Percentiles rank a stretch among this genome's conserved stretches.
Conservation (phyloP, 495 filamentous ascomycete species). For the Tuber borchii region DNA sequence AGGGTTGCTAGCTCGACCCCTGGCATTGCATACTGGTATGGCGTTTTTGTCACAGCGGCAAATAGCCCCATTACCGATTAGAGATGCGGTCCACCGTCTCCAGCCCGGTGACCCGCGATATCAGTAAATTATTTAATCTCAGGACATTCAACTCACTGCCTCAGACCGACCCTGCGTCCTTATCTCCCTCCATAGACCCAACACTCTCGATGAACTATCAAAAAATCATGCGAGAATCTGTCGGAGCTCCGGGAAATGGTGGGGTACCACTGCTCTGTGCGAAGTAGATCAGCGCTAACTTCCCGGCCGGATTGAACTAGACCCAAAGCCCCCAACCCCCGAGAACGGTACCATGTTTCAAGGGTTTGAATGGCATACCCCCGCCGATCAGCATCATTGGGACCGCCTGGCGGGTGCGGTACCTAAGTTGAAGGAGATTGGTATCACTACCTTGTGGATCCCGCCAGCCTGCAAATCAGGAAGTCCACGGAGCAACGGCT, state of each 20-base stretch:
- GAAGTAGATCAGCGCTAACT: background rate
- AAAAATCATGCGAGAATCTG: background rate
- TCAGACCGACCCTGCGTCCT: background rate
- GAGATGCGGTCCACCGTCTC: background rate
- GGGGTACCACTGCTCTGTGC: background rate
- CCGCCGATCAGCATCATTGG: conserved; percentile 60
- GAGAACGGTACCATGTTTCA: conserved; percentile 62
- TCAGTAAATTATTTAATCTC: background rate
- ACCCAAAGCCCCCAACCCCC: conserved; percentile 39
- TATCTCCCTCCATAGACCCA: background rate
- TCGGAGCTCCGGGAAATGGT: background rate
- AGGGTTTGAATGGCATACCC: conserved; percentile 70
- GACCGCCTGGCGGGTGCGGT: conserved; percentile 52
- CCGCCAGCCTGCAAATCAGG: conserved; percentile 68
- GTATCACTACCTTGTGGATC: conserved; percentile 63
- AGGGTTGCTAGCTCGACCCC: background rate
- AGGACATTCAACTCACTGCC: background rate
- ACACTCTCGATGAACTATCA: background rate
- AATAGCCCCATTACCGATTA: background rate
- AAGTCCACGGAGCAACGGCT: conserved; percentile 60
- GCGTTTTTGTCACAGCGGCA: background rate
- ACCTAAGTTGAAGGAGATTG: conserved; percentile 53
- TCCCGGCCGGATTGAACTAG: background rate
- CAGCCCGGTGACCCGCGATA: background rate
- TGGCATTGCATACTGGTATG: background rate